Evolutionary conservation across 306 rosid genomes (phyloP), one percentile per base, ranked within the genome.

Genomic region (Pueraria montana): DNA sequence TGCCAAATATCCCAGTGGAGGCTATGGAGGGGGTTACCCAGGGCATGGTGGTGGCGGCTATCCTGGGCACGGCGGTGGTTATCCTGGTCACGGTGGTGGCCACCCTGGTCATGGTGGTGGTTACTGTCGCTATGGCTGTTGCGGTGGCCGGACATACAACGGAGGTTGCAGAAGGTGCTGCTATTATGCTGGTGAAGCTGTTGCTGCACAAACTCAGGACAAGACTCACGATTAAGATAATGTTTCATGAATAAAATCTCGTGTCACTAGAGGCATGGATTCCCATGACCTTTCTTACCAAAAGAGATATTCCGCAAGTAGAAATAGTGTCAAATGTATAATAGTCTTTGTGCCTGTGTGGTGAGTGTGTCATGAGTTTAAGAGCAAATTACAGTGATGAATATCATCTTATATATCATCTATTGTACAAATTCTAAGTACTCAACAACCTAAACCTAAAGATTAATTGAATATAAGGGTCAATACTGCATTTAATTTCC

Each of bases 151-250:
- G 69, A 24, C 32, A 26, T 80, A 82, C 32, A 77, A 84, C 4
- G 62, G 72, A 12, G 73, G 69, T 2, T 82, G 94, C 67, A 9
- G 34, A 45, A 58, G 86, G 85, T 89, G 97, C 81, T 89, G 97
- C 83, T 62, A 62, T 74, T 78, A 87, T 12, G 82, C 91, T 4
- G 89, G 84, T 63, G 90, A 91, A 87, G 89, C 75, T 74, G 88
- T 75, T 42, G 79, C 50, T 59, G 86, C 84, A n/a, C 34, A 82
- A 74, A 59, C 87, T 30, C 58, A 83, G 59, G 72, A 36, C 34
- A 56, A 76, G 4, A 42, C 77, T 75, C 86, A 73, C 56, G 72
- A 79, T 63, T 84, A 27, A 83, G 18, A 42, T 16, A 12, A 23
- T 23, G 38, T 68, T 68, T 70, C 10, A 43, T 70, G 8, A 70